These are phyloP conservation scores for Lichtheimia corymbifera DNA, from an alignment of 371 early-diverging fungal species.

Conservation along the genomic window DNA sequence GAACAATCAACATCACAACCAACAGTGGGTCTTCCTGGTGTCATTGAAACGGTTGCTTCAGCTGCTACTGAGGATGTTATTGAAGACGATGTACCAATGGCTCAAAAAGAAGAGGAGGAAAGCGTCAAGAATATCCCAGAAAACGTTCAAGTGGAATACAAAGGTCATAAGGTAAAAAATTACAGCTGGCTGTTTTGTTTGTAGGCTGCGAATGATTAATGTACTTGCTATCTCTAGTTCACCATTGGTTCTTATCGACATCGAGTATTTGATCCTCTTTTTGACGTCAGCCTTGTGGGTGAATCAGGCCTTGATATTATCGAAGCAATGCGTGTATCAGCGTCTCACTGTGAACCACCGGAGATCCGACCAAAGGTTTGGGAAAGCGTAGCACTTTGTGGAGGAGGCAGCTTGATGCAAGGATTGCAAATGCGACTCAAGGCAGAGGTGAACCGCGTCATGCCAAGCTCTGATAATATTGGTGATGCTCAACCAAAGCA, in stretches of 20 bases:
- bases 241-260: constrained; percentile 65
- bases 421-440: constrained; percentile 58
- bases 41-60: constrained; percentile 28
- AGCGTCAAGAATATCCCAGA: constrained; percentile 27
- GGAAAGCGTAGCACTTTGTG: constrained; percentile 80
- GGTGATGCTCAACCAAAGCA: constrained; percentile 79
- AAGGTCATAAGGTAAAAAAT: constrained; percentile 53
- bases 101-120: constrained; percentile 28
- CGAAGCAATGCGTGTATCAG: constrained; percentile 67
- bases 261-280: constrained; percentile 64
- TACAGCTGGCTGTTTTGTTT: neutral
- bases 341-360: constrained; percentile 69
- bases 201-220: neutral
- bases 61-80: constrained; percentile 39
- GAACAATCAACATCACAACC: constrained; percentile 27
- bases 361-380: constrained; percentile 78
- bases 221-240: constrained; percentile 34
- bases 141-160: constrained; percentile 55
- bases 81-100: constrained; percentile 23
- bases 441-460: constrained; percentile 49
- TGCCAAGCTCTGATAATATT: constrained; percentile 72
- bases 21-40: constrained; percentile 18
- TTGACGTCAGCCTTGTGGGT: constrained; percentile 57
- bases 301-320: constrained; percentile 45
- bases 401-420: constrained; percentile 53